phyloP scores from a whole-genome alignment of 768 basidiomycete species.

The Tylopilus sp. region DNA sequence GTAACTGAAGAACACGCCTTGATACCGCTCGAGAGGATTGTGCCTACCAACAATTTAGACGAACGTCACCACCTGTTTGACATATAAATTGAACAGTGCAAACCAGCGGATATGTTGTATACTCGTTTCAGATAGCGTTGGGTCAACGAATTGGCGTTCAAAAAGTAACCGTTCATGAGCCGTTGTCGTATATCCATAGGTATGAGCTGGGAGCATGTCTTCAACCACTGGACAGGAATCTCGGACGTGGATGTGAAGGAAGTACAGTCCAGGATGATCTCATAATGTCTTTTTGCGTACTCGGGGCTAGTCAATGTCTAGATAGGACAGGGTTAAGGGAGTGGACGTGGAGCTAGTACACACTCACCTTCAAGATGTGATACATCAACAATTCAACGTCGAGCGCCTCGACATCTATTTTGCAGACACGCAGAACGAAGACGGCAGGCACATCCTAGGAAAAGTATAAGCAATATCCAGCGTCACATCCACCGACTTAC shows the following conservation, averaged over 20 bases:
- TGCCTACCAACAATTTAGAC: constrained; percentile 35
- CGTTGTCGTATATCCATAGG: constrained; percentile 65
- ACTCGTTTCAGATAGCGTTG: constrained; percentile 73
- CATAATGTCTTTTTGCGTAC: constrained; percentile 52
- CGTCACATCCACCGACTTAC: constrained; percentile 32
- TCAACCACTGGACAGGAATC: constrained; percentile 78
- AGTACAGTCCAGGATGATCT: constrained; percentile 81
- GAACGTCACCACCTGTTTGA: background rate
- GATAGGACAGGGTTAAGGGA: background rate
- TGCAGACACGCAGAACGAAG: constrained; percentile 64
- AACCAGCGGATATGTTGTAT: constrained; percentile 64
- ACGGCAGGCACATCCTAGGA: constrained; percentile 42
- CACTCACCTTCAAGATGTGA: constrained; percentile 67
- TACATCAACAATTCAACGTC: constrained; percentile 78
- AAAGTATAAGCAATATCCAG: background rate
- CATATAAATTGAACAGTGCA: constrained; percentile 6
- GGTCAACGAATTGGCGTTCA: constrained; percentile 70
- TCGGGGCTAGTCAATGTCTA: constrained; percentile 51
- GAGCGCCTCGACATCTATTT: constrained; percentile 73
- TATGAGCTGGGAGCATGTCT: constrained; percentile 71
- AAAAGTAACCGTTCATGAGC: constrained; percentile 59
- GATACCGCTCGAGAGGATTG: constrained; percentile 48
- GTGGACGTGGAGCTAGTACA: background rate
- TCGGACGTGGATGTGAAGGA: constrained; percentile 72
- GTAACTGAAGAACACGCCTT: constrained; percentile 60